Evolutionary conservation across 192 early-diverging fungal species (phyloP), one percentile per base, ranked within the genome.

Genomic region (Coemansia sp.): DNA sequence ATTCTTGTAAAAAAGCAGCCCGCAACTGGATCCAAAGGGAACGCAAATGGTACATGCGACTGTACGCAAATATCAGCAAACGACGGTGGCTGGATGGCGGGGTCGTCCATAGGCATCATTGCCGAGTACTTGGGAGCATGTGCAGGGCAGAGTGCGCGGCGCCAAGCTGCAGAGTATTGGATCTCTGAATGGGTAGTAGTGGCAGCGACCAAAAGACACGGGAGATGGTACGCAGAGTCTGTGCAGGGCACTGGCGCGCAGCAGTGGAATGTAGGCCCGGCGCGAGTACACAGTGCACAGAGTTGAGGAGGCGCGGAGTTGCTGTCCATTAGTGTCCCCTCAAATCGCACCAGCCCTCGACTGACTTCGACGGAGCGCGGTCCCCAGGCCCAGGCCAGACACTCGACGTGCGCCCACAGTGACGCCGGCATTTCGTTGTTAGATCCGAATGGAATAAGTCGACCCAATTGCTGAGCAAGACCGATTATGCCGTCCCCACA

Each of bases 381-480:
- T 0, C 79, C 79, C 79, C 79, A 82, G 19, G 79, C 67, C 79
- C 79, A 82, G 14, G 79, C 79, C 25, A 82, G 43, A 12, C 79
- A 82, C 35, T 82, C 79, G 32, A 77, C 71, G 49, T 82, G 79
- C 14, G 58, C 79, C 79, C 79, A 82, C 2, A 39, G 41, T 2
- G 60, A 17, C 24, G 46, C 45, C 3, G 53, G 42, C 36, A 29
- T 25, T 12, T 20, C 27, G 7, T 20, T 20, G 37, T 3, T 35
- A 19, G 53, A 56, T 11, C 24, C 27, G 4, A 82, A 42, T 0
- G 79, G 75, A 19, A 82, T 53, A 15, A 82, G 68, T 0, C 79
- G 66, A 1, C 79, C 79, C 31, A 77, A 51, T 15, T 40, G 38
- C 51, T 57, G 43, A 19, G 35, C 19, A 5, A 25, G 15, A 22